Percentiles rank a stretch among this genome's conserved stretches.
Evolutionary conservation across 2,329 filamentous ascomycete species (phyloP).

Genomic region (Byssothecium circinans): DNA sequence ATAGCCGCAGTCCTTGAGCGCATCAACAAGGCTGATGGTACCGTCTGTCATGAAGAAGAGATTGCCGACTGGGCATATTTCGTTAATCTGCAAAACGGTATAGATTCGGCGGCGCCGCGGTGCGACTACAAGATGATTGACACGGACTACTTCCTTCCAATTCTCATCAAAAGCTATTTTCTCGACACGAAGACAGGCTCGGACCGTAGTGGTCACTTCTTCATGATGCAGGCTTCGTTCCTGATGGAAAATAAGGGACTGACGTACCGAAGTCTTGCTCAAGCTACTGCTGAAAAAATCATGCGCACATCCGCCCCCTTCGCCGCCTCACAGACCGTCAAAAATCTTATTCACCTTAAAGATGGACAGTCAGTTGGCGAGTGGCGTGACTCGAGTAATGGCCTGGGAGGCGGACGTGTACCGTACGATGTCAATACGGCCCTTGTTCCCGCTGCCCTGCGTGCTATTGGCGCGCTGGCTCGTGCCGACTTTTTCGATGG

Average conservation of each 20-base stretch:
- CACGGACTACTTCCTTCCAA: slow-evolving; percentile 62
- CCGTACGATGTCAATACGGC: slow-evolving; percentile 68
- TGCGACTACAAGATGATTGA: slow-evolving; percentile 66
- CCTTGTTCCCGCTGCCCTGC: slow-evolving; percentile 62
- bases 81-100: slow-evolving; percentile 57
- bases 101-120: slow-evolving; percentile 54
- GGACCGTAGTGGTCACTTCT: slow-evolving; percentile 40
- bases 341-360: slow-evolving; percentile 63
- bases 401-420: slow-evolving; percentile 64
- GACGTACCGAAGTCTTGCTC: slow-evolving; percentile 57
- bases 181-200: slow-evolving; percentile 49
- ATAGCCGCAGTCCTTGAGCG: slow-evolving; percentile 63
- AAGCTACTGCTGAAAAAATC: slow-evolving; percentile 60
- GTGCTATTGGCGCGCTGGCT: slow-evolving; percentile 59
- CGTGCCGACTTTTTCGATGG: slow-evolving; percentile 53
- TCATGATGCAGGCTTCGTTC: slow-evolving; percentile 51
- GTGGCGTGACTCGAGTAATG: slow-evolving; percentile 64
- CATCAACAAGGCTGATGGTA: slow-evolving; percentile 62
- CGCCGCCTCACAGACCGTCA: slow-evolving; percentile 49
- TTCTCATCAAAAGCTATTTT: slow-evolving; percentile 63
- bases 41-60: slow-evolving; percentile 65
- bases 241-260: slow-evolving; percentile 55
- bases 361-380: slow-evolving; percentile 58
- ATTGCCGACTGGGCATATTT: slow-evolving; percentile 67
- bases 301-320: slow-evolving; percentile 60